Conservation (phyloP, 2,329 filamentous ascomycete species). For the Mollisiaceae sp. region DNA sequence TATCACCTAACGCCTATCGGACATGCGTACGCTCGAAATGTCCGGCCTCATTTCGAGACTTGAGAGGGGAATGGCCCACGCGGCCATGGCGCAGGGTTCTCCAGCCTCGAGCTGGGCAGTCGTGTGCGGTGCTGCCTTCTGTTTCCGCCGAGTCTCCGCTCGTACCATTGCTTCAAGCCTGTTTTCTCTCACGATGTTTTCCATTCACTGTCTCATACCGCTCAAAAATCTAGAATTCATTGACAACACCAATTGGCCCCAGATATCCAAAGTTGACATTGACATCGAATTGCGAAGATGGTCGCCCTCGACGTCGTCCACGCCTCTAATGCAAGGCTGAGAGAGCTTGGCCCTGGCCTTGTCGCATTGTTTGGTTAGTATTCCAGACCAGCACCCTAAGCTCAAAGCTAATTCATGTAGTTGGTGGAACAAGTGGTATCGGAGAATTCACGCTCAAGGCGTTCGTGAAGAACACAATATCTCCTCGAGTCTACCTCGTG, state of each 20-base stretch:
- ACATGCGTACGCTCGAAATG: no score
- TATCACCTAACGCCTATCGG: no score
- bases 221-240: not conserved
- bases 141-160: not conserved
- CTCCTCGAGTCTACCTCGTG: constrained; percentile 53
- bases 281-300: constrained; percentile 27
- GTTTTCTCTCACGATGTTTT: no score
- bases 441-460: constrained; percentile 53
- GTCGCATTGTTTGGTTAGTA: constrained; percentile 40
- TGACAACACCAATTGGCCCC: not conserved
- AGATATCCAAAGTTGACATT: not conserved
- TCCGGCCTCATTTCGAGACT: no score
- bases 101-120: not conserved
- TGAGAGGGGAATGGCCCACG: no score
- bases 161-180: no score
- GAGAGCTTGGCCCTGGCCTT: constrained; percentile 39
- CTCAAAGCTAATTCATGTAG: constrained; percentile 25
- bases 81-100: no score
- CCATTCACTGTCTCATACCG: not conserved
- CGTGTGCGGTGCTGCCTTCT: not conserved
- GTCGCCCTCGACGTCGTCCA: constrained; percentile 38
- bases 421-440: constrained; percentile 56
- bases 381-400: not conserved
- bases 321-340: constrained; percentile 37
- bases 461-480: constrained; percentile 48